Base-by-base conservation (phyloP, 257 asterid genomes). In the Knoxia roxburghii region DNA sequence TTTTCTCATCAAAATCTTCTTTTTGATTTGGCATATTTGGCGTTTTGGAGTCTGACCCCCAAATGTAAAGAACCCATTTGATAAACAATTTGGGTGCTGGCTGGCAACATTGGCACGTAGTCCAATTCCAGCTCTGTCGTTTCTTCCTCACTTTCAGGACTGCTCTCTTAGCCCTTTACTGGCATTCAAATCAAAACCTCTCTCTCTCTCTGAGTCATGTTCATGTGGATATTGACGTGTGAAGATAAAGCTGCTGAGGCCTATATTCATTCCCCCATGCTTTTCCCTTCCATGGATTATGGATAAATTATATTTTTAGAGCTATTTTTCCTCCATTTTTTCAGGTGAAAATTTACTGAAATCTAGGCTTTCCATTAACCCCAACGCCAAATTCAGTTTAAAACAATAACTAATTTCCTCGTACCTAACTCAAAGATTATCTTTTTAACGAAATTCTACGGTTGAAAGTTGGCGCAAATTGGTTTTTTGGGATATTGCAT, bases 61-160 rank as follows among this genome's bases (percentile, higher is more conserved):
- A 79, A 72, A 68, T 80, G 88, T 72, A 71, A 67, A 43, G 59
- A 64, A 55, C 15, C 68, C 24, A 59, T 70, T 72, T 63, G 76
- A 55, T 63, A 53, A 23, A 29, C 51, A 59, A 32, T 61, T 55
- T 71, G 45, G n/a, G 61, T 57, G 77, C 35, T 73, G 90, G 78
- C 86, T n/a, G n/a, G n/a, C n/a, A n/a, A 80, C 84, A 64, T 46
- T 29, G 90, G 76, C 84, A 80, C 81, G 70, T 53, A 39, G 29
- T 67, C 75, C 81, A 68, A 77, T 46, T 43, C 53, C 26, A 9
- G 17, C 30, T n/a, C 18, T 78, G 83, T 64, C 76, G 40, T 67
- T 69, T 84, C 61, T 54, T 74, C 75, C 75, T 60, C 71, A 68
- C 73, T 70, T 70, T 71, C 40, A 29, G 78, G 77, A 69, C 79